Evolutionary conservation across 78 protist genomes (phyloP).

Genomic region (Dictyostelium purpureum): DNA sequence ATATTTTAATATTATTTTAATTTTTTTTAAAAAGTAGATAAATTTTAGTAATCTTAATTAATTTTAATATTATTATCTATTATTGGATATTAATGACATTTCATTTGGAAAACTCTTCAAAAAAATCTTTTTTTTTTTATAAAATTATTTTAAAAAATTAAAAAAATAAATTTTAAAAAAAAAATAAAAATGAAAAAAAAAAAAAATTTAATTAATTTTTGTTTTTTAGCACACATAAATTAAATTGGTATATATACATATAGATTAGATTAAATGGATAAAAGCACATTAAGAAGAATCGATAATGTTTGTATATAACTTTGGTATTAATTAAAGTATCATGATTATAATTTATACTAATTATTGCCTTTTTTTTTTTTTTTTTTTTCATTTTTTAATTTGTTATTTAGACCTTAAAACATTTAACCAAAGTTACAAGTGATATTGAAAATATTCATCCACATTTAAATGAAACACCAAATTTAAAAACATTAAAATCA

Average conservation of each 20-base stretch:
- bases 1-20: not conserved
- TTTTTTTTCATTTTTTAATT: not conserved
- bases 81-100: too few species aligned
- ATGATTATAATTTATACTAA: not conserved
- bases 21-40: too few species aligned
- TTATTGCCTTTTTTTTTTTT: not conserved
- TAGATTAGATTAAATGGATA: not conserved
- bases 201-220: too few species aligned
- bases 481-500: not conserved
- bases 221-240: not conserved
- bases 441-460: constrained; percentile 3
- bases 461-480: constrained; percentile 6
- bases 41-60: too few species aligned
- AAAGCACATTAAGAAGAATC: constrained; percentile 2
- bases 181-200: not conserved
- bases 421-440: not conserved
- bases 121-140: too few species aligned
- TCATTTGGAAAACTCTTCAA: too few species aligned
- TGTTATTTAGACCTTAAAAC: not conserved
- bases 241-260: not conserved
- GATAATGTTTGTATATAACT: not conserved
- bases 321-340: not conserved
- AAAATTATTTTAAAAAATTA: not conserved
- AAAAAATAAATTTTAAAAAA: not conserved
- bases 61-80: too few species aligned